Evolutionary conservation across 495 filamentous ascomycete genomes (phyloP).

Genomic region (Talaromyces stipitatus): DNA sequence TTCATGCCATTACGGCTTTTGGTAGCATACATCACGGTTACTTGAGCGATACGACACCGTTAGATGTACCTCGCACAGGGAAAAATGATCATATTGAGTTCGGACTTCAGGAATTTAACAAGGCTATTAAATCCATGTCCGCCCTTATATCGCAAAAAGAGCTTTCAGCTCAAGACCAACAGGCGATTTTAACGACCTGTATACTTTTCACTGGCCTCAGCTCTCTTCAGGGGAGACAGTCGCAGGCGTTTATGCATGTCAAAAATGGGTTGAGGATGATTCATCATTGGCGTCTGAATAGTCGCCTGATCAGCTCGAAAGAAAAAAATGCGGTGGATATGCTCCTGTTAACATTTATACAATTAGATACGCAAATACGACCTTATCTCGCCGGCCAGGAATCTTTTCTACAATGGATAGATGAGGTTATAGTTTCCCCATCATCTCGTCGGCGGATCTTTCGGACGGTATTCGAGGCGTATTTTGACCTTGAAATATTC

Average conservation of each 20-base stretch:
- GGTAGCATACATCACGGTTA: slow-evolving; percentile 2
- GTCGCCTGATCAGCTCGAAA: background rate
- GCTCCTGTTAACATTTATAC: background rate
- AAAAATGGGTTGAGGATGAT: slow-evolving; percentile 5
- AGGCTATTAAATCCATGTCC: slow-evolving; percentile 1
- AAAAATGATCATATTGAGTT: background rate
- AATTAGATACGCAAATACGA: slow-evolving; percentile 3
- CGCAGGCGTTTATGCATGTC: slow-evolving; percentile 5
- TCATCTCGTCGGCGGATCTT: background rate
- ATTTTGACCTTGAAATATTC: background rate
- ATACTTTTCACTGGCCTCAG: background rate
- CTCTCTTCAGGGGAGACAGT: background rate
- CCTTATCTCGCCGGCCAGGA: slow-evolving; percentile 1
- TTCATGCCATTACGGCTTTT: slow-evolving; percentile 5
- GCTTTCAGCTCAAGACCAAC: background rate
- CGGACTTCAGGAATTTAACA: slow-evolving; percentile 2
- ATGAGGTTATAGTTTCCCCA: background rate
- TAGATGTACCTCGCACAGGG: background rate
- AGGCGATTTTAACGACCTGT: slow-evolving; percentile 6
- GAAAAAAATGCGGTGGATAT: background rate
- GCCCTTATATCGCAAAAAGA: background rate
- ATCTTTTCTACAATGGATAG: background rate
- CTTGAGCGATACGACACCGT: slow-evolving; percentile 1
- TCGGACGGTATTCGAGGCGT: background rate
- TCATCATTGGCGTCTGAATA: slow-evolving; percentile 1